A percentile compares a stretch with the other conserved stretches of the same genome.
Conservation (phyloP, 2,329 filamentous ascomycete species). For the Colletotrichum sp. region DNA sequence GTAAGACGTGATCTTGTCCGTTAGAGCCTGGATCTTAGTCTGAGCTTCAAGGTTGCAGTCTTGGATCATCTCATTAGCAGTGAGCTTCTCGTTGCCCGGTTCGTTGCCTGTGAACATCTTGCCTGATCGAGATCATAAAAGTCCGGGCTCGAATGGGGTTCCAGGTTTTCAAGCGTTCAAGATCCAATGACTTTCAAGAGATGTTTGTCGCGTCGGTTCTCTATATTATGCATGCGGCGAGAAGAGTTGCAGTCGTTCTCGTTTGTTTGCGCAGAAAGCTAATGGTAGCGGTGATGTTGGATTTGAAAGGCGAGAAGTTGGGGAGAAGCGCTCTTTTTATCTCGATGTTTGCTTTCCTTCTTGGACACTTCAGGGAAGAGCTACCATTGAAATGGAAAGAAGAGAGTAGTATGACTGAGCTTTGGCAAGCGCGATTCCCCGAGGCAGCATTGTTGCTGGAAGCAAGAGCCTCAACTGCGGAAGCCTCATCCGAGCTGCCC, state of each 20-base stretch:
- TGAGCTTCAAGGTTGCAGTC: no score
- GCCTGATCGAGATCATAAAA: not conserved
- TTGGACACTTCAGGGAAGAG: not conserved
- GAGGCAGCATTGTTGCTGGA: not conserved
- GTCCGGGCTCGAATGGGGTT: not conserved
- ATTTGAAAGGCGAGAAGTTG: not conserved
- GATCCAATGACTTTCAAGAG: not conserved
- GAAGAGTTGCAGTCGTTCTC: not conserved
- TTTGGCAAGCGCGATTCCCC: not conserved
- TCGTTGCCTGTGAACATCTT: not conserved
- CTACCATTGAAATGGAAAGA: not conserved
- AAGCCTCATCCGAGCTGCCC: not conserved
- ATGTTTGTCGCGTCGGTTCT: not conserved
- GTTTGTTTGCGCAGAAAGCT: not conserved
- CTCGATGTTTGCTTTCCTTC: not conserved
- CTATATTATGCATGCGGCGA: not conserved
- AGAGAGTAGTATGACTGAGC: not conserved
- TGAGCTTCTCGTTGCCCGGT: no score
- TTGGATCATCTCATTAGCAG: no score
- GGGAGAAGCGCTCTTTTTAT: not conserved
- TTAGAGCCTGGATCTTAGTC: no score
- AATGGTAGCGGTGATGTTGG: not conserved
- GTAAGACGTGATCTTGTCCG: no score
- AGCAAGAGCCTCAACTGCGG: not conserved
- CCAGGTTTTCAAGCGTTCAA: not conserved